Conservation (phyloP, 2,329 filamentous ascomycete species). For the Fusarium sp. region DNA sequence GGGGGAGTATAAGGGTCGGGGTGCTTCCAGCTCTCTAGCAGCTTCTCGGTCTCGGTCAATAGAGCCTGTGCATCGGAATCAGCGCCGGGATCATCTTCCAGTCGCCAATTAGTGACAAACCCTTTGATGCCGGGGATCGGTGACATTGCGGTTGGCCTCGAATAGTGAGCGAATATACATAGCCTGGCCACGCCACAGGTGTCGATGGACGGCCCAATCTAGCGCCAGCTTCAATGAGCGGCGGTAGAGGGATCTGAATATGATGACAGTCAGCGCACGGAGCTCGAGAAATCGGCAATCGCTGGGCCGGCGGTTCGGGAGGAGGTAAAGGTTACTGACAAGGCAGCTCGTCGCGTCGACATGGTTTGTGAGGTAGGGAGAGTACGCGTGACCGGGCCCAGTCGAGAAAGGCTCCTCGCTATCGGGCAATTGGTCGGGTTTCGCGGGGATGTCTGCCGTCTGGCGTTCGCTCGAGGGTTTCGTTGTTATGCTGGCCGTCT, state of each 20-base stretch:
- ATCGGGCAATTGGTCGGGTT: conserved; percentile 35
- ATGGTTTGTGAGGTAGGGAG: conserved; percentile 33
- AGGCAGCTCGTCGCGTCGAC: conserved; percentile 59
- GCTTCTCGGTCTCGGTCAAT: conserved; percentile 86
- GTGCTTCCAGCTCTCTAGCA: conserved; percentile 96
- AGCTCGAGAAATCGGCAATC: conserved; percentile 10
- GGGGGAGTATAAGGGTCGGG: conserved; percentile 92
- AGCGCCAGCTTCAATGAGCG: conserved; percentile 92
- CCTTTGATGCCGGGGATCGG: conserved; percentile 86
- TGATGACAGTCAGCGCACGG: conserved; percentile 27
- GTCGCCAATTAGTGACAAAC: conserved; percentile 61
- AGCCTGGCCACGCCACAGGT: conserved; percentile 95
- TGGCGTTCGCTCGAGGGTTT: conserved; percentile 28
- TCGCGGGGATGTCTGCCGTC: conserved; percentile 24
- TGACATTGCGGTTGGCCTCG: conserved; percentile 89
- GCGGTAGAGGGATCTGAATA: conserved; percentile 80
- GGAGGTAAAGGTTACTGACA: conserved; percentile 55
- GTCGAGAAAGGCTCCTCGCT: conserved; percentile 32
- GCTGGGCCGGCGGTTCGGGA: conserved; percentile 22
- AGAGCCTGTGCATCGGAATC: conserved; percentile 69
- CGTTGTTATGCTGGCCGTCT: conserved; percentile 19
- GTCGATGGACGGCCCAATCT: conserved; percentile 94
- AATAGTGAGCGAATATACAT: conserved; percentile 96
- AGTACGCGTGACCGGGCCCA: conserved; percentile 25
- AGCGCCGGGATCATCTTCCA: conserved; percentile 1